phyloP scores from a whole-genome alignment of 495 filamentous ascomycete species.

The Filosporella fistucella region DNA sequence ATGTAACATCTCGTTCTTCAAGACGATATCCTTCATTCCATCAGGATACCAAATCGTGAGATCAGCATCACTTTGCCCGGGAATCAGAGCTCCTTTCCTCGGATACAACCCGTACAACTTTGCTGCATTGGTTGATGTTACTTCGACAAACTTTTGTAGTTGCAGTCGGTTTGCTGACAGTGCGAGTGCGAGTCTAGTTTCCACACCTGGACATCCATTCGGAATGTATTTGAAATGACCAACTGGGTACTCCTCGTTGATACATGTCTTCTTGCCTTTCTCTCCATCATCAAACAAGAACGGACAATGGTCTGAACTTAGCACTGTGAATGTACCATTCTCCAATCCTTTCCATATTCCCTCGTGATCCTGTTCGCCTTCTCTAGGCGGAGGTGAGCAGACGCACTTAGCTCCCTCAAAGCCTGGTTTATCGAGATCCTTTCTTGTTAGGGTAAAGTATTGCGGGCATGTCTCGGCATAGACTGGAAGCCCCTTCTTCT shows the following conservation, averaged over 20 bases:
- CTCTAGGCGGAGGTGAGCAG: conserved; percentile 40
- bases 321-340: conserved; percentile 47
- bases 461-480: conserved; percentile 64
- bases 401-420: conserved; percentile 53
- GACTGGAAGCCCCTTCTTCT: conserved; percentile 49
- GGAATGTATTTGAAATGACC: conserved; percentile 50
- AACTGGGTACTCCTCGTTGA: conserved; percentile 36
- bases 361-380: conserved; percentile 33
- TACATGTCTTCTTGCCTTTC: conserved; percentile 42
- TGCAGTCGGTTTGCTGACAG: conserved; percentile 42
- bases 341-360: conserved; percentile 39
- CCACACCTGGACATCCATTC: conserved; percentile 57
- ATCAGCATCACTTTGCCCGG: conserved; percentile 50
- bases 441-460: conserved; percentile 56
- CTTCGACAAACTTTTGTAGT: conserved; percentile 52
- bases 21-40: conserved; percentile 31
- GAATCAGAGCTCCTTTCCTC: conserved; percentile 49
- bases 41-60: conserved; percentile 50
- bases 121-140: conserved; percentile 51
- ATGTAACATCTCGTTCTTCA: conserved; percentile 51
- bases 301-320: conserved; percentile 53
- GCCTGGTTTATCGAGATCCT: conserved; percentile 41
- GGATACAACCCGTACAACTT: conserved; percentile 58
- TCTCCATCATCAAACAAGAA: conserved; percentile 44
- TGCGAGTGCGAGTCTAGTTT: conserved; percentile 49